These are phyloP conservation scores for Fusarium sp. DNA, from an alignment of 2,329 filamentous ascomycete species.

Conservation along the genomic window DNA sequence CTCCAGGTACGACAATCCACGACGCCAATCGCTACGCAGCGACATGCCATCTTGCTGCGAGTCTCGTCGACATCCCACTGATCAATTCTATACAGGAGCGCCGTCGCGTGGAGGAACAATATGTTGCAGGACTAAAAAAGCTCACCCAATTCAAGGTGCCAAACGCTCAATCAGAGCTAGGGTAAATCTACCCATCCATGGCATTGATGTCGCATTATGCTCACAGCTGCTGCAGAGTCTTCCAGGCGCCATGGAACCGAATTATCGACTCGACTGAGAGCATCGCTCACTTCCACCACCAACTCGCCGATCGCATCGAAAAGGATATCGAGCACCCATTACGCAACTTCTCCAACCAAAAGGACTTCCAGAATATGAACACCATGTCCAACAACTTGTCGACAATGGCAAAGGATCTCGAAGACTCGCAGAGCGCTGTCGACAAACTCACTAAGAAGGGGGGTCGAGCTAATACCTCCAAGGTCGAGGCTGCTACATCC, in stretches of 20 bases:
- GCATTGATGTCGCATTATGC: constrained; percentile 4
- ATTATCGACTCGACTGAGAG: constrained; percentile 83
- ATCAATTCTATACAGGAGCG: constrained; percentile 74
- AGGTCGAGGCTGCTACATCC: constrained; percentile 78
- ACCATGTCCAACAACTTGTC: constrained; percentile 84
- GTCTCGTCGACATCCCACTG: constrained; percentile 5
- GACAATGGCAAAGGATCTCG: constrained; percentile 85
- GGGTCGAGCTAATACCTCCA: constrained; percentile 78
- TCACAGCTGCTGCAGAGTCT: constrained; percentile 72
- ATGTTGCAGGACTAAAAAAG: constrained; percentile 86
- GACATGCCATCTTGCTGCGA: neutral
- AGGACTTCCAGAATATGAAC: constrained; percentile 83
- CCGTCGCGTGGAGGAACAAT: constrained; percentile 89
- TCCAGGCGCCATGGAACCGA: constrained; percentile 89
- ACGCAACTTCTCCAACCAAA: constrained; percentile 77
- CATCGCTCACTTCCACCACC: constrained; percentile 85
- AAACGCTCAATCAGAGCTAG: constrained; percentile 82
- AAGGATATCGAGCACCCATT: constrained; percentile 88
- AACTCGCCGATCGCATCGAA: constrained; percentile 84
- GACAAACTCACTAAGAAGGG: constrained; percentile 87
- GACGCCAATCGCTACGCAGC: constrained; percentile 19
- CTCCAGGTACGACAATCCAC: constrained; percentile 75
- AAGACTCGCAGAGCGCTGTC: constrained; percentile 84
- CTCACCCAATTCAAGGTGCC: constrained; percentile 79
- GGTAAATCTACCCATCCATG: constrained; percentile 68